phyloP scores from a whole-genome alignment of 192 early-diverging fungal genomes.

The Gryganskiella cystojenkinii region DNA sequence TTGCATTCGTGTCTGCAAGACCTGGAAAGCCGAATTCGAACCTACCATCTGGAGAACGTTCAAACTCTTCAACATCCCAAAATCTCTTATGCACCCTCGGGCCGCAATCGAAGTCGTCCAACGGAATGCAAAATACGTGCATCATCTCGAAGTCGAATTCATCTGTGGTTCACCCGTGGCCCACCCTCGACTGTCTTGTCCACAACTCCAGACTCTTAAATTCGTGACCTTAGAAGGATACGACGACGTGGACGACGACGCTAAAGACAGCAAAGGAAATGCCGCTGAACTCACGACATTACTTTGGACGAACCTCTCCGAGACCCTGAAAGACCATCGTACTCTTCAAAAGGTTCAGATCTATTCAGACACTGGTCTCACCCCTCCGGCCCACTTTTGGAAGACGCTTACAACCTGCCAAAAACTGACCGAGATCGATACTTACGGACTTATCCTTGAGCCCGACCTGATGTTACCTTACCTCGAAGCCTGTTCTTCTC shows the following conservation, averaged over 20 bases:
- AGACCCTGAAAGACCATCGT: conserved; percentile 4
- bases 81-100: neutral
- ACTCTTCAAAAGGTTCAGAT: too few species aligned
- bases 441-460: too few species aligned
- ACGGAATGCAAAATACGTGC: conserved; percentile 20
- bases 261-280: neutral
- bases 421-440: too few species aligned
- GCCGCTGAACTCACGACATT: conserved; percentile 17
- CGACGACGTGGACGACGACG: neutral
- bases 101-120: conserved; percentile 4
- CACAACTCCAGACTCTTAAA: conserved; percentile 13
- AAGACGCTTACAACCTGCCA: too few species aligned
- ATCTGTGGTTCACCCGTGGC: neutral
- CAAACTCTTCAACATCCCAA: too few species aligned
- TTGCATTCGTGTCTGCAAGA: conserved; percentile 24
- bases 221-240: neutral
- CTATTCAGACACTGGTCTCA: too few species aligned
- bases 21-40: conserved; percentile 29
- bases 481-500: too few species aligned
- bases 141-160: neutral
- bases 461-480: too few species aligned
- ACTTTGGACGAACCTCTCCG: conserved; percentile 2
- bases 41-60: conserved; percentile 30
- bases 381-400: too few species aligned
- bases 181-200: neutral